phyloP scores from a whole-genome alignment of 2,329 filamentous ascomycete genomes.

The Calonectria honghensis region DNA sequence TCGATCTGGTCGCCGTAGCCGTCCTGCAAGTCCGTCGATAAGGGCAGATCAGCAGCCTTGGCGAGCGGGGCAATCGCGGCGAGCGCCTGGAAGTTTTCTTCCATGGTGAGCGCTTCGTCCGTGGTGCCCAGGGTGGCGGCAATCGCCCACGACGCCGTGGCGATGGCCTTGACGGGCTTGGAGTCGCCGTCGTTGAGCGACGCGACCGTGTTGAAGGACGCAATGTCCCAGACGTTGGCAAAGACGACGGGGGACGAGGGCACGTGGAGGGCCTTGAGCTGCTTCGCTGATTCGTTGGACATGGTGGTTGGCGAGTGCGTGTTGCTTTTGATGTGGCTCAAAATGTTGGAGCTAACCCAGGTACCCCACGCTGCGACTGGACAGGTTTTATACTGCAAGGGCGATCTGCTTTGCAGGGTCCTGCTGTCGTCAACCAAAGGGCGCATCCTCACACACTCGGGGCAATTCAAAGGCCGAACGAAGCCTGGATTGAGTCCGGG shows the following conservation, averaged over 20 bases:
- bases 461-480: background rate
- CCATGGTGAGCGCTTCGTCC: constrained; percentile 69
- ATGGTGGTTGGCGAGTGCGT: constrained; percentile 31
- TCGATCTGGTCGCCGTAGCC: constrained; percentile 71
- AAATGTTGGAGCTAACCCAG: background rate
- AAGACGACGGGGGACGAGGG: constrained; percentile 72
- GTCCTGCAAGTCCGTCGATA: constrained; percentile 77
- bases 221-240: constrained; percentile 73
- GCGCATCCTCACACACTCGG: background rate
- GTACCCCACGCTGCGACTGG: background rate
- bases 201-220: constrained; percentile 67
- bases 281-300: constrained; percentile 59
- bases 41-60: constrained; percentile 63
- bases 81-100: constrained; percentile 70
- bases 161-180: constrained; percentile 65
- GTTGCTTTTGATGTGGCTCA: background rate
- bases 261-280: constrained; percentile 67
- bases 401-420: background rate
- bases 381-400: constrained; percentile 9
- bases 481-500: background rate
- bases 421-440: constrained; percentile 4
- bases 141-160: constrained; percentile 71
- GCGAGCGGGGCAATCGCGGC: constrained; percentile 66
- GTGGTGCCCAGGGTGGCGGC: constrained; percentile 66
- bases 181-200: constrained; percentile 61